These are phyloP conservation scores for Pseudocercospora fijiensis DNA, from an alignment of 2,329 filamentous ascomycete genomes.

Conservation along the genomic window DNA sequence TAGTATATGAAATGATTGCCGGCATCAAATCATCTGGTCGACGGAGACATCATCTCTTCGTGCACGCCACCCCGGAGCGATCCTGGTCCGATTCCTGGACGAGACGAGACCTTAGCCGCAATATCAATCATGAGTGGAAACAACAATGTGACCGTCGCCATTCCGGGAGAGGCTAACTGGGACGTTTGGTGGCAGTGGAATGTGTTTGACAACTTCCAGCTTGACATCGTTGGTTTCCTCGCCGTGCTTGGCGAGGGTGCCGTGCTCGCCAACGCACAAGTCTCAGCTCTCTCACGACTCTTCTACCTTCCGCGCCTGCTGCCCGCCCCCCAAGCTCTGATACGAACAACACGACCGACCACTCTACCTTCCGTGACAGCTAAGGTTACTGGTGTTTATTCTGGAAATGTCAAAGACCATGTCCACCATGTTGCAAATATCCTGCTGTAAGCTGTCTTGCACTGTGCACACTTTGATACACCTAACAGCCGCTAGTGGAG, in stretches of 20 bases:
- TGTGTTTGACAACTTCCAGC: conserved; percentile 45
- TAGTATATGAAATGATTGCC: background rate
- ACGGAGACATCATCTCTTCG: background rate
- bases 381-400: conserved; percentile 48
- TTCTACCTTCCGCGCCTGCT: conserved; percentile 52
- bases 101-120: background rate
- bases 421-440: conserved; percentile 53
- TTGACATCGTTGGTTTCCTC: conserved; percentile 58
- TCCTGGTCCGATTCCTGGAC: too few species aligned
- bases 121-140: conserved; percentile 31
- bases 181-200: conserved; percentile 41
- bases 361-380: conserved; percentile 44
- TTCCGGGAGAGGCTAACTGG: conserved; percentile 29
- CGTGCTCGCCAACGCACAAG: conserved; percentile 52
- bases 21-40: background rate
- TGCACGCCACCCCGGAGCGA: too few species aligned
- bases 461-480: background rate
- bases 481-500: conserved; percentile 15
- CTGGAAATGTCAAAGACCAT: conserved; percentile 48
- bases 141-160: conserved; percentile 32
- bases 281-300: conserved; percentile 51
- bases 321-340: conserved; percentile 53
- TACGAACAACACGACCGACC: conserved; percentile 47
- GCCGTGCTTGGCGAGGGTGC: conserved; percentile 53
- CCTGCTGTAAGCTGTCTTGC: conserved; percentile 41